phyloP scores from a whole-genome alignment of 2,329 filamentous ascomycete genomes.

The Pezicula radicicola region DNA sequence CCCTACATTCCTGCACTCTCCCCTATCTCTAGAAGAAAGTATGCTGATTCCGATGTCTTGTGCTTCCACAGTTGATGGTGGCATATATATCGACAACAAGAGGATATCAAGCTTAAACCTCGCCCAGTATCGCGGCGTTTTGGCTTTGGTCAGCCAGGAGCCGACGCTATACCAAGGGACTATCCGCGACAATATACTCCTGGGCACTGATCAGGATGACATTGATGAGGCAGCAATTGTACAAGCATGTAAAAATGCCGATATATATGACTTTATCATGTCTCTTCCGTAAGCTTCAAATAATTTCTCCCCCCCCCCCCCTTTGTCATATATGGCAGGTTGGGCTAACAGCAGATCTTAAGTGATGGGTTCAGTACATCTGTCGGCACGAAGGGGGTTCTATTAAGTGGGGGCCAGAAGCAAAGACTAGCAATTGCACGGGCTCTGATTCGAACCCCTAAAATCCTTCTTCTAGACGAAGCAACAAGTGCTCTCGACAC shows the following conservation, averaged over 20 bases:
- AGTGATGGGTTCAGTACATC: conserved; percentile 75
- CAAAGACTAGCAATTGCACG: conserved; percentile 88
- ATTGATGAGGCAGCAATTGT: conserved; percentile 35
- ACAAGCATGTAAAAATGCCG: conserved; percentile 43
- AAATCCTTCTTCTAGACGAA: conserved; percentile 79
- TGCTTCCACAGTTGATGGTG: conserved; percentile 55
- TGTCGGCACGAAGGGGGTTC: conserved; percentile 79
- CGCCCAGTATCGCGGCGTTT: conserved; percentile 65
- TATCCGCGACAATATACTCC: conserved; percentile 64
- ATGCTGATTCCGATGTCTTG: neutral
- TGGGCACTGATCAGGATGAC: conserved; percentile 50
- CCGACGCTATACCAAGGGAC: conserved; percentile 65
- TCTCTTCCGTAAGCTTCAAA: conserved; percentile 40
- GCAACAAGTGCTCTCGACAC: conserved; percentile 75
- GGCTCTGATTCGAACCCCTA: conserved; percentile 81
- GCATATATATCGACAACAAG: conserved; percentile 75
- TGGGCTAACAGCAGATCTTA: neutral
- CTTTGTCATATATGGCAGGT: neutral
- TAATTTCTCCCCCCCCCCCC: conserved; percentile 52
- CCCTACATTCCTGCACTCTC: conserved; percentile 41
- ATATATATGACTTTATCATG: conserved; percentile 47
- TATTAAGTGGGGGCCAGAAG: conserved; percentile 87
- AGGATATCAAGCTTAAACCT: conserved; percentile 80
- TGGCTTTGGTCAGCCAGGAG: conserved; percentile 72
- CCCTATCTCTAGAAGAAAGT: conserved; percentile 29